A percentile compares a stretch with the other conserved stretches of the same genome.
phyloP scores from a whole-genome alignment of 495 filamentous ascomycete genomes.

The Xylaria telfairii region DNA sequence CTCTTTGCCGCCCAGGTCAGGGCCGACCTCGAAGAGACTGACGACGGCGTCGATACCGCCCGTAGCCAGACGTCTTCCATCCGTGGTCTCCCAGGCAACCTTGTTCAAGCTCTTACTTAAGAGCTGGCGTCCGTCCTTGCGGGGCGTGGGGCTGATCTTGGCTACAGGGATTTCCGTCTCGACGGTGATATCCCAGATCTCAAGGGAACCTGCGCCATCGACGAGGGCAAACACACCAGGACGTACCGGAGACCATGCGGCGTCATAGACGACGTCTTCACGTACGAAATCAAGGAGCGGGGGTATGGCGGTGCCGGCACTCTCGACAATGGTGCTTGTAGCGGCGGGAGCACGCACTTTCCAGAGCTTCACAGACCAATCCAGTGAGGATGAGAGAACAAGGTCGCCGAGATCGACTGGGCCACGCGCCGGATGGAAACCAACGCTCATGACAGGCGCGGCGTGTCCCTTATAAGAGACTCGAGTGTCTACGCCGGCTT shows the following conservation, averaged over 20 bases:
- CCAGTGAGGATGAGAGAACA: conserved; percentile 81
- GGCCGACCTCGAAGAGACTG: conserved; percentile 92
- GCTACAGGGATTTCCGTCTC: conserved; percentile 91
- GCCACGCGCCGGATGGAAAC: conserved; percentile 91
- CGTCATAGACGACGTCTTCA: conserved; percentile 96
- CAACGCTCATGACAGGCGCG: conserved; percentile 92
- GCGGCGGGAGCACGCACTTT: conserved; percentile 81
- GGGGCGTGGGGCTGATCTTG: conserved; percentile 69
- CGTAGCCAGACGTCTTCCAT: conserved; percentile 84
- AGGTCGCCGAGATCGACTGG: conserved; percentile 95
- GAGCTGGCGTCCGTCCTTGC: conserved; percentile 62
- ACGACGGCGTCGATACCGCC: conserved; percentile 90
- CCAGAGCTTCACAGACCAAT: conserved; percentile 98
- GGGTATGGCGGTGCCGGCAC: conserved; percentile 59
- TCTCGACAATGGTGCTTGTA: conserved; percentile 57
- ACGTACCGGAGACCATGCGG: conserved; percentile 88
- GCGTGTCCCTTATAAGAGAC: conserved; percentile 86
- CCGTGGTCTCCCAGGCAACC: conserved; percentile 87
- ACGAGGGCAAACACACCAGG: conserved; percentile 93
- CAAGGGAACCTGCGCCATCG: conserved; percentile 89
- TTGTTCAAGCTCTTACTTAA: conserved; percentile 87
- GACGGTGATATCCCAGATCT: conserved; percentile 92
- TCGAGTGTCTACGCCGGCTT: conserved; percentile 88
- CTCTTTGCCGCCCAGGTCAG: conserved; percentile 80
- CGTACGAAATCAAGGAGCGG: conserved; percentile 88